Evolutionary conservation across 2,329 filamentous ascomycete species (phyloP).

Genomic region (Akanthomyces dipterigenus): DNA sequence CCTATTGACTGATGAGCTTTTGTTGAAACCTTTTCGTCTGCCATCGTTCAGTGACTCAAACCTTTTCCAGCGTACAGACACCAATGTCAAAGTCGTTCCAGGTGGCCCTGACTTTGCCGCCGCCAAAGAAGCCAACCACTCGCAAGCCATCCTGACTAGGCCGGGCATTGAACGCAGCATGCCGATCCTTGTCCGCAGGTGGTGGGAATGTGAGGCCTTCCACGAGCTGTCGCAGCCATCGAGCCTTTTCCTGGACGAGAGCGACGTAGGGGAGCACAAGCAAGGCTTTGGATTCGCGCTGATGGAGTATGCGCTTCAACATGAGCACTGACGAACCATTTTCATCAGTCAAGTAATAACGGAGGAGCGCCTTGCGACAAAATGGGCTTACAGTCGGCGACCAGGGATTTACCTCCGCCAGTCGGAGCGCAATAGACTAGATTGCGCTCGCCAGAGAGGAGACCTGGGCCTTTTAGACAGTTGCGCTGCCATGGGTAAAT

Average conservation of each 20-base stretch:
- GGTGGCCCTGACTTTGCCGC: constrained; percentile 57
- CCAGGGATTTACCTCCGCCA: constrained; percentile 70
- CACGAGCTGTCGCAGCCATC: constrained; percentile 63
- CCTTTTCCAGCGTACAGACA: constrained; percentile 74
- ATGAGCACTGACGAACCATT: constrained; percentile 50
- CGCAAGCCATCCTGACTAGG: constrained; percentile 53
- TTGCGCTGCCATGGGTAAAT: constrained; percentile 78
- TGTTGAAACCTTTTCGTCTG: background rate
- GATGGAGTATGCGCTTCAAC: constrained; percentile 61
- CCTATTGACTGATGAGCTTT: constrained; percentile 36
- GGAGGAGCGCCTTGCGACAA: constrained; percentile 15
- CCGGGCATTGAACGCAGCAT: constrained; percentile 45
- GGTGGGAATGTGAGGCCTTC: constrained; percentile 45
- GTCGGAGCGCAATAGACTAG: constrained; percentile 76
- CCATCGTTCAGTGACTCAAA: constrained; percentile 10
- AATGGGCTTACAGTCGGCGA: constrained; percentile 47
- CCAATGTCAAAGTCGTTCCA: constrained; percentile 74
- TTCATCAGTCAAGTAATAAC: background rate
- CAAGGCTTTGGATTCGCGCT: constrained; percentile 59
- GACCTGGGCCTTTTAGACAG: constrained; percentile 60
- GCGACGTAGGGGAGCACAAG: constrained; percentile 72
- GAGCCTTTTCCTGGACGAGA: constrained; percentile 71
- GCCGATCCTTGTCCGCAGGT: constrained; percentile 27
- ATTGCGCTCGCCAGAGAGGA: constrained; percentile 59
- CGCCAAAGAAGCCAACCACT: constrained; percentile 69